phyloP scores from a whole-genome alignment of 352 stramenopile genomes.

The Thraustochytrium striatum region DNA sequence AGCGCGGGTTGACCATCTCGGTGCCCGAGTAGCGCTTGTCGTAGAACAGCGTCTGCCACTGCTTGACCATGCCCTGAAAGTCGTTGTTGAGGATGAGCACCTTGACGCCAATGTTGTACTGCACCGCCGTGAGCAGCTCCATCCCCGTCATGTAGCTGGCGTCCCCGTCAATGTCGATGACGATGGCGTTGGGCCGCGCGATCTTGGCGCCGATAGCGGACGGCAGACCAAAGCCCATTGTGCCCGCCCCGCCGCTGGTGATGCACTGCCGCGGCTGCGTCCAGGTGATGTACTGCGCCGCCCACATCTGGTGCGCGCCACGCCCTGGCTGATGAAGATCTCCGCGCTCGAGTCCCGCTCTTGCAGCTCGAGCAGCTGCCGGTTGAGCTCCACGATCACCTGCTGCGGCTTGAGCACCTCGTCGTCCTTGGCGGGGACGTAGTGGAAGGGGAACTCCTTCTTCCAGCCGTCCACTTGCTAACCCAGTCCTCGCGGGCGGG shows the following conservation, averaged over 20 bases:
- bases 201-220: conserved; percentile 89
- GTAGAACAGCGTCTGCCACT: conserved; percentile 95
- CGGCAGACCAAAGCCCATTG: conserved; percentile 88
- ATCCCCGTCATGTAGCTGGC: conserved; percentile 93
- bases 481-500: conserved; percentile 82
- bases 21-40: conserved; percentile 84
- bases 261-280: conserved; percentile 86
- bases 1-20: conserved; percentile 86
- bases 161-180: conserved; percentile 88
- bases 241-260: conserved; percentile 84
- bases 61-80: conserved; percentile 95
- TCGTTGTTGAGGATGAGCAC: conserved; percentile 93
- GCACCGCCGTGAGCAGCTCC: conserved; percentile 87
- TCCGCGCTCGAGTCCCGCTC: conserved; percentile 78
- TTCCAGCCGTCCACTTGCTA: conserved; percentile 80
- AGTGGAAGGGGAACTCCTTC: conserved; percentile 83
- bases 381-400: conserved; percentile 87
- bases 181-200: conserved; percentile 70
- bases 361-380: conserved; percentile 64
- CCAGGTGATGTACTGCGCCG: conserved; percentile 91
- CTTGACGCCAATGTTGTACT: conserved; percentile 89
- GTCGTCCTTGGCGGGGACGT: conserved; percentile 68
- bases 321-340: conserved; percentile 87
- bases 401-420: conserved; percentile 82
- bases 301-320: conserved; percentile 95